These are phyloP conservation scores for Vigna angularis DNA, from an alignment of 306 rosid genomes.

Conservation along the genomic window DNA sequence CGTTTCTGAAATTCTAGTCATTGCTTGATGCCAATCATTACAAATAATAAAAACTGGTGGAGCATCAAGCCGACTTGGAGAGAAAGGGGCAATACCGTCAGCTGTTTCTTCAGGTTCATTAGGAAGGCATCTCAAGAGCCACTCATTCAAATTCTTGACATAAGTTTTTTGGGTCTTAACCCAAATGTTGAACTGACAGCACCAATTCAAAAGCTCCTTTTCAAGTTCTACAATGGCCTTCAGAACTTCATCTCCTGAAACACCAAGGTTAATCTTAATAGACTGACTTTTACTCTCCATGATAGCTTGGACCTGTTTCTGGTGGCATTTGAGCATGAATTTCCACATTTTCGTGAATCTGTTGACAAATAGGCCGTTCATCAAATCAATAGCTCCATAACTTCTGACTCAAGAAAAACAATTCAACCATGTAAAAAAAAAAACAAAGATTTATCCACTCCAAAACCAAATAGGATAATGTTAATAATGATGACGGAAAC, in stretches of 20 bases:
- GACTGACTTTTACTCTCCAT: conserved; percentile 88
- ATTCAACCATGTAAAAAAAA: conserved; percentile 26
- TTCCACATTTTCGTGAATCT: conserved; percentile 97
- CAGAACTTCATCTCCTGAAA: conserved; percentile 76
- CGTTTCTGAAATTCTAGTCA: conserved; percentile 77
- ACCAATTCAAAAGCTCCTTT: conserved; percentile 95
- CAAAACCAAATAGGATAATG: conserved; percentile 27
- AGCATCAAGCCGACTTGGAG: conserved; percentile 91
- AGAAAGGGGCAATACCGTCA: conserved; percentile 89
- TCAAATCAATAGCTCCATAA: conserved; percentile 31
- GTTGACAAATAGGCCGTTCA: conserved; percentile 47
- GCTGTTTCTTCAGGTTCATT: conserved; percentile 84
- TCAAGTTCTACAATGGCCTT: conserved; percentile 90
- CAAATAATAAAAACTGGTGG: conserved; percentile 84
- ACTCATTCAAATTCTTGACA: conserved; percentile 78
- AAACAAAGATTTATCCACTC: conserved; percentile 6
- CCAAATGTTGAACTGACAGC: conserved; percentile 85
- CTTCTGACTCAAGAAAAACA: conserved; percentile 16
- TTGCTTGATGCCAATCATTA: conserved; percentile 95
- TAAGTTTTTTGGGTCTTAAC: conserved; percentile 81
- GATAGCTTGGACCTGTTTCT: conserved; percentile 90
- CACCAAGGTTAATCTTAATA: conserved; percentile 65
- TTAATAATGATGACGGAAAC: conserved; percentile 9
- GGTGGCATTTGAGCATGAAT: conserved; percentile 90
- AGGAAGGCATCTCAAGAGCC: conserved; percentile 85